Evolutionary conservation across 2,329 filamentous ascomycete genomes (phyloP), one percentile per base, ranked within the genome.

Genomic region (Rasamsonia emersonii): DNA sequence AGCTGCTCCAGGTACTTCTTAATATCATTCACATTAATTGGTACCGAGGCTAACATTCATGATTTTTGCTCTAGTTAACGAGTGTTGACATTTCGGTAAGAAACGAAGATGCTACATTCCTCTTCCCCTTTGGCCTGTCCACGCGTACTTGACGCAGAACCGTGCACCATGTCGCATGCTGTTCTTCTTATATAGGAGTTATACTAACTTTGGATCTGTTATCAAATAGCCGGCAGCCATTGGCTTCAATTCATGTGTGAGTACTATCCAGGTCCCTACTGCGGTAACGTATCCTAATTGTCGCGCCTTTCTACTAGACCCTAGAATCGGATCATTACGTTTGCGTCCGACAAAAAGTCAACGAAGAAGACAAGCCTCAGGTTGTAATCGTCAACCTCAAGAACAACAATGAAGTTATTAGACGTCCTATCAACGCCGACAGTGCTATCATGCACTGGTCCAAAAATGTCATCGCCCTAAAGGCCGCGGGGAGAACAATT

Each of bases 391-490:
- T 98, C 66, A 85, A 98, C 64, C 81, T 98, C 57, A 95, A 96
- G 67, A 93, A 95, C 67, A 79, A 79, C 68, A 95, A 94, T 76
- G 89, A 91, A 70, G 79, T 95, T 60, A 91, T 86, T 50, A 82
- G 84, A 53, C 78, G 89, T 58, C 86, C 89, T 29, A 98, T 98
- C 71, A 96, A 94, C 71, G 91, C 91, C 54, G 91, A 98, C 68
- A 96, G 88, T 76, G 91, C 93, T 51, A 94, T 98, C 59, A 96
- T 98, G 91, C 91, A 98, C 75, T 94, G 86, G 85, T 81, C 75
- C 50, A 84, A 82, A 59, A 86, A 94, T 62, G 85, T 98, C 59
- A 96, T 98, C 54, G 91, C 93, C 42, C 75, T 98, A 47, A 94
- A 93, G 67, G 89, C 91, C 29, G 86, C 95, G 61, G 82, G 82